A percentile compares a stretch with the other conserved stretches of the same genome.
Conservation (phyloP, 805 yeast genomes). For the Nakazawaea wyomingensis region DNA sequence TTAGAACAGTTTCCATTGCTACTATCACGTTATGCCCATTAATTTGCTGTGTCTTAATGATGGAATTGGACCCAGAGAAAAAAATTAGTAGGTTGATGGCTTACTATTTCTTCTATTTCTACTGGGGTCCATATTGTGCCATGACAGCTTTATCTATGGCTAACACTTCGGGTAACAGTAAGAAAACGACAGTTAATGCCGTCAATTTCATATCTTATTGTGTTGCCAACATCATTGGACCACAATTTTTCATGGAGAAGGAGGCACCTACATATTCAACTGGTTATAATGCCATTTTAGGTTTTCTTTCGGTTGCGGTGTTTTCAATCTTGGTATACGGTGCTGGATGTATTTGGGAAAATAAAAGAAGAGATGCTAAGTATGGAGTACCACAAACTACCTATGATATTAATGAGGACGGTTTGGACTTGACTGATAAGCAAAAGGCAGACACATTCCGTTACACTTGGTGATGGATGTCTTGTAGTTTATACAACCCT, state of each 20-base stretch:
- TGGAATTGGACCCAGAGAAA: conserved; percentile 19
- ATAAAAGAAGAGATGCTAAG: conserved; percentile 11
- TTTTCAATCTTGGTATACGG: conserved; percentile 12
- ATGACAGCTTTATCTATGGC: conserved; percentile 27
- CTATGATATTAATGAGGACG: conserved; percentile 11
- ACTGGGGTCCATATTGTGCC: conserved; percentile 18
- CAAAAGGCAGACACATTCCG: conserved; percentile 15
- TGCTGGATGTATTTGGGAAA: conserved; percentile 11
- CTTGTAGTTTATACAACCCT: too few relatives aligned
- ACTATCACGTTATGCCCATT: conserved; percentile 15
- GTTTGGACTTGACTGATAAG: conserved; percentile 15
- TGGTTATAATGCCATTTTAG: conserved; percentile 20
- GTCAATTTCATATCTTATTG: conserved; percentile 40
- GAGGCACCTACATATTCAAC: conserved; percentile 38
- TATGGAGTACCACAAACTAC: conserved; percentile 8
- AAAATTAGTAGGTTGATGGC: conserved; percentile 28
- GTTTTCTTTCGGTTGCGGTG: conserved; percentile 8
- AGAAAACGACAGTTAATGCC: conserved; percentile 42
- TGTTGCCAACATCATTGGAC: conserved; percentile 47
- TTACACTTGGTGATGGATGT: conserved; percentile 16
- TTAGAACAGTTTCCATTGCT: conserved; percentile 15
- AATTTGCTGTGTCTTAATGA: conserved; percentile 16
- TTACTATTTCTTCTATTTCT: conserved; percentile 20
- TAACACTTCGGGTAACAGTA: conserved; percentile 45
- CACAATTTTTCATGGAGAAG: conserved; percentile 48